Percentiles rank a stretch among this genome's conserved stretches.
Evolutionary conservation across 345 rosid genomes (phyloP).

Genomic region (Syzygium oleosum): DNA sequence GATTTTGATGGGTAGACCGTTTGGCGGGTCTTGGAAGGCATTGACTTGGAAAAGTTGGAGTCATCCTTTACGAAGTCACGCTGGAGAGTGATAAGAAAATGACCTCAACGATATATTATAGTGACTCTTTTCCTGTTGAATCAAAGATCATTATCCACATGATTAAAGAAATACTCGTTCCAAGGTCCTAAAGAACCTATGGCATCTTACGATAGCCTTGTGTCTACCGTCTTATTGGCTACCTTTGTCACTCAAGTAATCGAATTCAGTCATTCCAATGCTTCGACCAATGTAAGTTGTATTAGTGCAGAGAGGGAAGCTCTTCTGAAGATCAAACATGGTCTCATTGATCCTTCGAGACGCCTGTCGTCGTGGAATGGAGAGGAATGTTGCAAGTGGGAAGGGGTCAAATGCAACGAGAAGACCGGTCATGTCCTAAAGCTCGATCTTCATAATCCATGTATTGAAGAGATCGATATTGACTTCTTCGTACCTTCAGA

Average conservation of each 20-base stretch:
- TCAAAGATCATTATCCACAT: background rate
- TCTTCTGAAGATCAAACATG: background rate
- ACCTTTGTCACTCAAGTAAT: background rate
- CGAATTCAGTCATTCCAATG: background rate
- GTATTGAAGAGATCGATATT: background rate
- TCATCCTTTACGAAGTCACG: background rate
- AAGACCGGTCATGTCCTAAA: background rate
- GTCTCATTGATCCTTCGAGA: background rate
- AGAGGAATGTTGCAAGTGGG: background rate
- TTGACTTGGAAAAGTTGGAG: background rate
- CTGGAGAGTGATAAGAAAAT: background rate
- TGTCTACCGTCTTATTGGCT: background rate
- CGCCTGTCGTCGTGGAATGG: background rate
- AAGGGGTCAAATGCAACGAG: background rate
- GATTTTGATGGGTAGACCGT: background rate
- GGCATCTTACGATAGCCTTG: background rate
- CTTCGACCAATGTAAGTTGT: background rate
- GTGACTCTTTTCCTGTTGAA: background rate
- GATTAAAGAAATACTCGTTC: background rate
- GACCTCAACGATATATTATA: background rate
- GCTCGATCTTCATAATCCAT: background rate
- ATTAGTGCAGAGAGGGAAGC: background rate
- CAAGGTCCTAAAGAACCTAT: background rate
- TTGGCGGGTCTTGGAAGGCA: background rate
- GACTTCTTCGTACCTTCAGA: too few species aligned